Evolutionary conservation across 495 filamentous ascomycete genomes (phyloP).

Genomic region (Emericellopsis terricola): DNA sequence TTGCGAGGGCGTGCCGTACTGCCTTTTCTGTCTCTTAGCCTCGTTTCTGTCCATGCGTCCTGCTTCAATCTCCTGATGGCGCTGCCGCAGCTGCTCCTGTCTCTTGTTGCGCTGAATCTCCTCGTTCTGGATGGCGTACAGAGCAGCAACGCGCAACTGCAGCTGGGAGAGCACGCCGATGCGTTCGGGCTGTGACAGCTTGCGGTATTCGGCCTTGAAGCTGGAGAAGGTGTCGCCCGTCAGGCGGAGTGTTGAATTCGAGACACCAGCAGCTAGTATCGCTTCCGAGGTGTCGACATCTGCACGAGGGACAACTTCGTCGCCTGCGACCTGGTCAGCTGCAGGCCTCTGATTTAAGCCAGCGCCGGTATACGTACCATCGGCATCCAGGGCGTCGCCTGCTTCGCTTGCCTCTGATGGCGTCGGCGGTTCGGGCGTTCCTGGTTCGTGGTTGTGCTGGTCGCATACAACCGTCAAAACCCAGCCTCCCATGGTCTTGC

Average conservation of each 20-base stretch:
- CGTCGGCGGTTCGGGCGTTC: constrained; percentile 4
- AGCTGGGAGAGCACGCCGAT: constrained; percentile 3
- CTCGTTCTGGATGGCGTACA: constrained; percentile 5
- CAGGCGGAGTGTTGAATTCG: constrained; percentile 1
- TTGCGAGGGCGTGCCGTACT: no score
- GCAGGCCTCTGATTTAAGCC: neutral
- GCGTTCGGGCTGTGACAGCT: constrained; percentile 3
- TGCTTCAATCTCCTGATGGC: constrained; percentile 1
- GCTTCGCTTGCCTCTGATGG: constrained; percentile 2
- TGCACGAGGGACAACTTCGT: neutral
- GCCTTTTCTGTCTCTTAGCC: neutral
- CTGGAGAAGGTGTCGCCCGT: constrained; percentile 4
- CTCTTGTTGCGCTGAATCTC: constrained; percentile 3
- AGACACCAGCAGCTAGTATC: constrained; percentile 1
- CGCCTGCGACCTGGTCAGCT: neutral
- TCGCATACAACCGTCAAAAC: constrained; percentile 4
- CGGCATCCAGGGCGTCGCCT: neutral
- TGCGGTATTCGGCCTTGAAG: constrained; percentile 4
- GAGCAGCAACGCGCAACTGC: constrained; percentile 3
- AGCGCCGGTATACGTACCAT: neutral
- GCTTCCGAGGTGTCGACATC: constrained; percentile 1
- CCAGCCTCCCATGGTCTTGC: constrained; percentile 4
- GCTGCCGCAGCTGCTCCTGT: constrained; percentile 1
- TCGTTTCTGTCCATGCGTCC: neutral
- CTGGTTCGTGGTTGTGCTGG: constrained; percentile 4